These are phyloP conservation scores for Diaporthe destruens DNA, from an alignment of 2,329 filamentous ascomycete genomes.

Conservation along the genomic window DNA sequence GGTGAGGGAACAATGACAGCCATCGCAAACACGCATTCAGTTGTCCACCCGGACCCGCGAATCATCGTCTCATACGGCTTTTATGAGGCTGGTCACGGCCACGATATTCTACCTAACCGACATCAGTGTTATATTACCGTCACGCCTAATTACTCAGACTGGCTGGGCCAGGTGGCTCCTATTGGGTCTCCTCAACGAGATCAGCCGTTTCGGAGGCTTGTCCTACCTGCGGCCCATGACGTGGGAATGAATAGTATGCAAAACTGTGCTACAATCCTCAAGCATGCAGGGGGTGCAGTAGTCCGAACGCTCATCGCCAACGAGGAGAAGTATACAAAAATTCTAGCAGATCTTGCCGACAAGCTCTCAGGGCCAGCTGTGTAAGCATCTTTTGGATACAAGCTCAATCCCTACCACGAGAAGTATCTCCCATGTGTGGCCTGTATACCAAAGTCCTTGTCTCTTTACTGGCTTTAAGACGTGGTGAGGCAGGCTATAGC, in stretches of 20 bases:
- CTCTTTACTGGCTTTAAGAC: no score
- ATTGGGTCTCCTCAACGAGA: slow-evolving; percentile 53
- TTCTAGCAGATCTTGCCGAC: slow-evolving; percentile 47
- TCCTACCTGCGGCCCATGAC: slow-evolving; percentile 61
- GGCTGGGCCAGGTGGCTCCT: slow-evolving; percentile 59
- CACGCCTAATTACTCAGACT: slow-evolving; percentile 55
- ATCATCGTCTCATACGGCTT: slow-evolving; percentile 60
- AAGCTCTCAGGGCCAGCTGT: slow-evolving; percentile 47
- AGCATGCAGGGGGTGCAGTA: slow-evolving; percentile 51
- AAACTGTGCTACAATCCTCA: slow-evolving; percentile 54
- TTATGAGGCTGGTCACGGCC: slow-evolving; percentile 61
- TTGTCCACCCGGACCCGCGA: slow-evolving; percentile 50
- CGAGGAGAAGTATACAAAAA: slow-evolving; percentile 43
- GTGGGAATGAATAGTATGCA: slow-evolving; percentile 66
- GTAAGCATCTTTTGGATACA: neutral
- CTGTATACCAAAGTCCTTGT: no score
- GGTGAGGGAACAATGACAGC: slow-evolving; percentile 55
- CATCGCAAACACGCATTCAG: slow-evolving; percentile 50
- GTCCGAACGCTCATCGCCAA: slow-evolving; percentile 45
- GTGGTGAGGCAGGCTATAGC: no score
- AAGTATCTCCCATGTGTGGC: no score
- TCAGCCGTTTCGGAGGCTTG: slow-evolving; percentile 57
- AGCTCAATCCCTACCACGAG: no score
- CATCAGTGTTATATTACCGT: slow-evolving; percentile 62
- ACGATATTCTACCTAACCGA: slow-evolving; percentile 55